Evolutionary conservation across 2,329 filamentous ascomycete species (phyloP).

Genomic region (Cordyceps militaris): DNA sequence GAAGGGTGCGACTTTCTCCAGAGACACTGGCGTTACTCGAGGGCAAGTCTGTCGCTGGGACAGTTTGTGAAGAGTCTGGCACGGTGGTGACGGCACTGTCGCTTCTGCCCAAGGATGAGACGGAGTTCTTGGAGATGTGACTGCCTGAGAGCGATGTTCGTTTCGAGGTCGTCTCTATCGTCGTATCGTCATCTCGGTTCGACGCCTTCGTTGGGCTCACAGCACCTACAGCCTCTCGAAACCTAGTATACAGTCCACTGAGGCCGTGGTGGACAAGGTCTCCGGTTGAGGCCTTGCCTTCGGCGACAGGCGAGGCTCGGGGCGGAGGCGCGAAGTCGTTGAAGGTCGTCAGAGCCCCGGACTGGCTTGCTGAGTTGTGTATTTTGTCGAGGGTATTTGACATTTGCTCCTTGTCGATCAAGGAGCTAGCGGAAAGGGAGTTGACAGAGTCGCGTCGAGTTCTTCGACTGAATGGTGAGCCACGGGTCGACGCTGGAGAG

Average conservation of each 20-base stretch:
- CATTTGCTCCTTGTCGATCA: conserved; percentile 62
- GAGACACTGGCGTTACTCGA: conserved; percentile 10
- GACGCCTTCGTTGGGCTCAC: conserved; percentile 39
- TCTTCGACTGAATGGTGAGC: conserved; percentile 26
- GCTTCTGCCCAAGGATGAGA: conserved; percentile 33
- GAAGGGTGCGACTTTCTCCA: conserved; percentile 12
- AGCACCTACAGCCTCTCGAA: conserved; percentile 74
- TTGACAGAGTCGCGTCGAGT: conserved; percentile 33
- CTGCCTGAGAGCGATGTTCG: conserved; percentile 35
- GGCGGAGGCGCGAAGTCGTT: conserved; percentile 81
- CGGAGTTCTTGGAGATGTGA: conserved; percentile 35
- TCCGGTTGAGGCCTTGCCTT: conserved; percentile 62
- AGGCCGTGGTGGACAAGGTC: conserved; percentile 79
- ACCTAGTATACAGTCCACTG: conserved; percentile 79
- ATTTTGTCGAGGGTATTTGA: conserved; percentile 78
- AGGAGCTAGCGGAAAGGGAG: conserved; percentile 34
- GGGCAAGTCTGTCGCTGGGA: background rate
- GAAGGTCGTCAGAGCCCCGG: conserved; percentile 81
- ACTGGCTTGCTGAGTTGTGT: conserved; percentile 80
- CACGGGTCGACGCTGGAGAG: conserved; percentile 22
- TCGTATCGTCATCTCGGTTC: conserved; percentile 35
- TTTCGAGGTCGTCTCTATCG: conserved; percentile 36
- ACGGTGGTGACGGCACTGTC: conserved; percentile 28
- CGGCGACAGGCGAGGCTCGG: conserved; percentile 47
- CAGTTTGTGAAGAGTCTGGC: background rate